A percentile compares a stretch with the other conserved stretches of the same genome.
Evolutionary conservation across 2,329 filamentous ascomycete genomes (phyloP).

Genomic region (Cucurbitaria berberidis): DNA sequence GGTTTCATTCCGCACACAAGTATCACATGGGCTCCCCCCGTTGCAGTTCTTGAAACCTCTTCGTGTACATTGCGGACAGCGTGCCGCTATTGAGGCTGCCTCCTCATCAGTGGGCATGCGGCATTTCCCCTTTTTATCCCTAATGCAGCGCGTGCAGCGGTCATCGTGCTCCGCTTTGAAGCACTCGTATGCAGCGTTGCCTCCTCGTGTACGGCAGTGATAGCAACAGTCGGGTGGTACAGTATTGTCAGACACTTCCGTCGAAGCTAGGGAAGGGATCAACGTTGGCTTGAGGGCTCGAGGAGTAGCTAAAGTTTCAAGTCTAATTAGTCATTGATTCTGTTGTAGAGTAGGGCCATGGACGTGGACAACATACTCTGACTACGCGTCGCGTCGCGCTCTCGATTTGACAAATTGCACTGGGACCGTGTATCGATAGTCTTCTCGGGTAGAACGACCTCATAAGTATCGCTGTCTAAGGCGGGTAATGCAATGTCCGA

Average conservation of each 20-base stretch:
- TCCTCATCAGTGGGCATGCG: conserved; percentile 17
- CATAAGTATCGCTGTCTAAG: conserved; percentile 4
- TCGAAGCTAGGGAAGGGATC: background rate
- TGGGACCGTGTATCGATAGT: background rate
- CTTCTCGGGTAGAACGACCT: background rate
- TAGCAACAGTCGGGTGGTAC: conserved; percentile 18
- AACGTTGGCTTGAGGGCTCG: background rate
- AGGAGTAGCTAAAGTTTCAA: background rate
- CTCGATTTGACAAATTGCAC: background rate
- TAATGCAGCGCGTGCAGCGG: conserved; percentile 9
- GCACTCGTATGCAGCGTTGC: conserved; percentile 22
- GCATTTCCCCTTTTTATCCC: conserved; percentile 13
- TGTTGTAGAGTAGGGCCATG: background rate
- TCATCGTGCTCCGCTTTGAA: conserved; percentile 10
- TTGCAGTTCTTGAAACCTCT: conserved; percentile 19
- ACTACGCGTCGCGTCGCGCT: background rate
- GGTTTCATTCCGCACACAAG: conserved; percentile 14
- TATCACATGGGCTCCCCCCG: conserved; percentile 11
- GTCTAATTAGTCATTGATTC: background rate
- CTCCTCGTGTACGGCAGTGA: conserved; percentile 20
- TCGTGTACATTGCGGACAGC: conserved; percentile 19
- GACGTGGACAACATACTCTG: conserved; percentile 3
- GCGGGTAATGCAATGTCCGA: background rate
- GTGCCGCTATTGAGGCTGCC: conserved; percentile 11
- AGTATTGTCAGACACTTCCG: background rate